phyloP scores from a whole-genome alignment of 768 basidiomycete genomes.

The Lactifluus pinguis region DNA sequence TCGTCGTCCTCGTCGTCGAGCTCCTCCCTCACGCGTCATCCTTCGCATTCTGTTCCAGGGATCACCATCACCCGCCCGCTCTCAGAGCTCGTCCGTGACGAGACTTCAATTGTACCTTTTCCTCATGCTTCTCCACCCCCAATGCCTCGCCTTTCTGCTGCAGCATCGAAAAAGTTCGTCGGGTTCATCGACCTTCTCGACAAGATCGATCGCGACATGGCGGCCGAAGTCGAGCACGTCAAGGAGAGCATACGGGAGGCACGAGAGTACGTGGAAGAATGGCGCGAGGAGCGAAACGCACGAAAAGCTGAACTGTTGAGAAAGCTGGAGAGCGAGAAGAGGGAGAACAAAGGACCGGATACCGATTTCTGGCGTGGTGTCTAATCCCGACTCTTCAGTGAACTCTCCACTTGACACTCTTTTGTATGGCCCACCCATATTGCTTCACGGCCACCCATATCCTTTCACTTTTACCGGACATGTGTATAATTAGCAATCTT shows the following conservation, averaged over 20 bases:
- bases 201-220: slow-evolving; percentile 16
- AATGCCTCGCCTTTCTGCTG: background rate
- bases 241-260: slow-evolving; percentile 17
- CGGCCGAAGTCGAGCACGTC: slow-evolving; percentile 15
- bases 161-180: slow-evolving; percentile 10
- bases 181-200: slow-evolving; percentile 16
- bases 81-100: background rate
- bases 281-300: slow-evolving; percentile 12
- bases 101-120: background rate
- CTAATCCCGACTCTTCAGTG: background rate
- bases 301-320: background rate
- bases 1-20: background rate
- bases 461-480: background rate
- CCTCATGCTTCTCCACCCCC: background rate
- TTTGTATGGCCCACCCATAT: no score
- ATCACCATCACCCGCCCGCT: slow-evolving; percentile 14
- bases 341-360: slow-evolving; percentile 4
- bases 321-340: slow-evolving; percentile 6
- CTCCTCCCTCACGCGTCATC: background rate
- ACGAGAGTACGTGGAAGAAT: slow-evolving; percentile 6
- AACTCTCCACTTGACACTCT: background rate
- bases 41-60: slow-evolving; percentile 12
- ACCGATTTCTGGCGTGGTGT: slow-evolving; percentile 10
- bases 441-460: no score
- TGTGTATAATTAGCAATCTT: background rate